phyloP scores from a whole-genome alignment of 805 yeast genomes.

The Teunomyces kruisii region DNA sequence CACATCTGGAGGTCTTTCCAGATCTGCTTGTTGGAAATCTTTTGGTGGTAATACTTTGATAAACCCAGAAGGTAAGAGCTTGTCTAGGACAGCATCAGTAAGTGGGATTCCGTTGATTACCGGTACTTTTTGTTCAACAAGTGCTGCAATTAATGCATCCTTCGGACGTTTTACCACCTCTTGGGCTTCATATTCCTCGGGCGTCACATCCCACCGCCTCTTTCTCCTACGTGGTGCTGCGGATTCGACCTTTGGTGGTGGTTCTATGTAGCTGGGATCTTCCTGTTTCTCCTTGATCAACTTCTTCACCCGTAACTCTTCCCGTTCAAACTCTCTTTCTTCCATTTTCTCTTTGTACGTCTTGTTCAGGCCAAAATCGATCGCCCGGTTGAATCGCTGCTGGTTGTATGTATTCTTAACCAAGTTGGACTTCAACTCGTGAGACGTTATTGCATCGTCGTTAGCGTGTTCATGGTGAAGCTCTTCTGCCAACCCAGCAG shows the following conservation, averaged over 20 bases:
- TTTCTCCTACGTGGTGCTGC: slow-evolving; percentile 21
- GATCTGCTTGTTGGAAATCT: slow-evolving; percentile 34
- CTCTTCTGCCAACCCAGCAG: slow-evolving; percentile 26
- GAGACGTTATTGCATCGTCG: slow-evolving; percentile 14
- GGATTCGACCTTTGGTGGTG: not conserved
- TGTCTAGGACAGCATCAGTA: slow-evolving; percentile 47
- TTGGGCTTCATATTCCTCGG: slow-evolving; percentile 27
- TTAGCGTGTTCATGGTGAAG: slow-evolving; percentile 21
- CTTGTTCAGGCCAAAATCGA: slow-evolving; percentile 18
- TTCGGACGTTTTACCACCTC: not conserved
- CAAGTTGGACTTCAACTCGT: slow-evolving; percentile 17
- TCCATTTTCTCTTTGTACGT: slow-evolving; percentile 45
- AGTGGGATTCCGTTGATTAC: slow-evolving; percentile 32
- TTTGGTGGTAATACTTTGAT: slow-evolving; percentile 44
- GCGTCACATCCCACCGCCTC: slow-evolving; percentile 48
- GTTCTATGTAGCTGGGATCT: not conserved
- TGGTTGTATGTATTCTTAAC: slow-evolving; percentile 28
- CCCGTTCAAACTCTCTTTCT: slow-evolving; percentile 40
- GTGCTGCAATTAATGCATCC: slow-evolving; percentile 9
- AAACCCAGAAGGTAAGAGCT: slow-evolving; percentile 55
- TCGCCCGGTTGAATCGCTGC: slow-evolving; percentile 25
- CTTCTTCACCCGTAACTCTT: slow-evolving; percentile 27
- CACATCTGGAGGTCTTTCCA: slow-evolving; percentile 33
- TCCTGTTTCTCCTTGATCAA: slow-evolving; percentile 17
- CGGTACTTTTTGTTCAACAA: slow-evolving; percentile 20